These are phyloP conservation scores for Pythium biforme DNA, from an alignment of 352 stramenopile species.

Conservation along the genomic window DNA sequence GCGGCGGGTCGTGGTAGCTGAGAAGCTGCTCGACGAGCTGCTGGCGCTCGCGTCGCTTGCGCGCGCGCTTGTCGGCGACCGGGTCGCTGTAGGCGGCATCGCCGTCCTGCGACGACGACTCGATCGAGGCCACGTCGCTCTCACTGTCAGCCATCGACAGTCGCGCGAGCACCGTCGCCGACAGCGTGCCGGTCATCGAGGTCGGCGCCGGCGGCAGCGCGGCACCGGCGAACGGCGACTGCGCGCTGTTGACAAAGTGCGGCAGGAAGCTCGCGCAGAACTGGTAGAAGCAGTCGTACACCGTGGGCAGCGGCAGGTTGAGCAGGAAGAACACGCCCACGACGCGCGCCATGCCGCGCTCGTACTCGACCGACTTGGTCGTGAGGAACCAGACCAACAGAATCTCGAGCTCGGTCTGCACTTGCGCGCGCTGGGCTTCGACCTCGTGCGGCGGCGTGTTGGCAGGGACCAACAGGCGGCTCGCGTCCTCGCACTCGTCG, in stretches of 20 bases:
- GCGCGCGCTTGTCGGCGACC: constrained; percentile 37
- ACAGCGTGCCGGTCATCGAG: neutral
- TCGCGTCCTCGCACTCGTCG: constrained; percentile 54
- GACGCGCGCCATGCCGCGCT: constrained; percentile 68
- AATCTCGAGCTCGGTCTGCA: constrained; percentile 70
- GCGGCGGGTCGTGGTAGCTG: constrained; percentile 67
- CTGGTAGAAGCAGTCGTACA: constrained; percentile 88
- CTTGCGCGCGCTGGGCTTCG: constrained; percentile 26
- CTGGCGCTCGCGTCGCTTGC: constrained; percentile 44
- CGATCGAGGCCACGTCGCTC: constrained; percentile 23
- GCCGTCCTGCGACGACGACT: constrained; percentile 36
- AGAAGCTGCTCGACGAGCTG: constrained; percentile 71
- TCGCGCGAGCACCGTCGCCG: constrained; percentile 15
- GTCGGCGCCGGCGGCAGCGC: neutral
- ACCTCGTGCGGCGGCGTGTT: constrained; percentile 3
- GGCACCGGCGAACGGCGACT: constrained; percentile 9
- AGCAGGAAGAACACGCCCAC: constrained; percentile 74
- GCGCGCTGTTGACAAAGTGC: constrained; percentile 54
- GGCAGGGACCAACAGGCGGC: constrained; percentile 31
- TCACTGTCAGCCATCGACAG: constrained; percentile 19
- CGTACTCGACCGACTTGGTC: constrained; percentile 77
- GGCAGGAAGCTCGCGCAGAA: constrained; percentile 74
- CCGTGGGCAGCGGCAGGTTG: constrained; percentile 64
- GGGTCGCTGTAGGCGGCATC: constrained; percentile 30
- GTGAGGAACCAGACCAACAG: constrained; percentile 80